Base-by-base conservation (phyloP, 2,329 filamentous ascomycete genomes). In the Cordyceps sp. region DNA sequence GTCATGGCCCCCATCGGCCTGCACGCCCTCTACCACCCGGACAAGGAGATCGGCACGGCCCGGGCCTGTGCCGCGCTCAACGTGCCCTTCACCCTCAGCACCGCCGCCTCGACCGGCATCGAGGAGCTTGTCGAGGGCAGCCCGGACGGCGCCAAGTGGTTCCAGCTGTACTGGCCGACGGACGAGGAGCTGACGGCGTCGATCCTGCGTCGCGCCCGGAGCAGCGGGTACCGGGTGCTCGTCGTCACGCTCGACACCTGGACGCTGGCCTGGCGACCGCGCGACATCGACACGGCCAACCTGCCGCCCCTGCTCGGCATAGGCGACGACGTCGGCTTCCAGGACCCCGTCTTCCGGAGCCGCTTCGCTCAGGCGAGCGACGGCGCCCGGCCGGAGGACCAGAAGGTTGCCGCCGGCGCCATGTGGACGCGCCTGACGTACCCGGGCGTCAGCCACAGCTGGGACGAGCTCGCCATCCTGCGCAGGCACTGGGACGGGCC, bases 181-280 rank as follows among this genome's bases (percentile, higher is more conserved):
- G 66, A 70, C 33, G 65, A 83, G 32, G 67, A 74, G 4, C 58
- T 83, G 33, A 83, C 78, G 0, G 55, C 64, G 0, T 78, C 69
- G 2, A 54, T 84, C 13, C 59, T 84, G 5, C 46, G 52, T 2
- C 63, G 77, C 0, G 79, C 77, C 1, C 71, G 70, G 44, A 58
- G 53, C 0, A 64, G 58, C 21, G 78, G 77, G 1, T 84, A 64
- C 52, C 63, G 61, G 22, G 74, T 73, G 1, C 59, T 84, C 0
- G 68, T 84, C 6, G 73, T 85, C 1, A 85, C 80, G 0, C 58
- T 83, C 0, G 79, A 85, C 49, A 83, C 77, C 0, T 80, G 71
- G 52, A 64, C 64, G 10, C 59, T 84, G 23, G 67, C 66, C 1
- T 85, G 78, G 77, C 61, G 79, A 24, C 78, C 77, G 0, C 61